These are phyloP conservation scores for Rhizophlyctis rosea DNA, from an alignment of 192 early-diverging fungal species.

Conservation along the genomic window DNA sequence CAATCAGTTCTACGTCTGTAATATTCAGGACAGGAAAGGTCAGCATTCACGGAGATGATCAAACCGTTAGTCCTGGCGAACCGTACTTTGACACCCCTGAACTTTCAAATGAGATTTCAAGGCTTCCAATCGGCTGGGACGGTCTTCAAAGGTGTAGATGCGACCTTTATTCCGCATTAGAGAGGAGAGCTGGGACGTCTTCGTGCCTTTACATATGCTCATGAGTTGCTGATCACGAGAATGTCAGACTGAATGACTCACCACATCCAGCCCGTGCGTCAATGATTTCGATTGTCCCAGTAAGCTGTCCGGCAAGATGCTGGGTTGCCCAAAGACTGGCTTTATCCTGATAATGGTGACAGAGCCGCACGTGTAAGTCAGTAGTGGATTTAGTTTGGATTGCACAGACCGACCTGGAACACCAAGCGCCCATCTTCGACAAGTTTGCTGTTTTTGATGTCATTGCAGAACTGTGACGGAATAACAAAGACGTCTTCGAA, in stretches of 20 bases:
- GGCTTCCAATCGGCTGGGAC: conserved; percentile 66
- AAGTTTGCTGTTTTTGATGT: conserved; percentile 36
- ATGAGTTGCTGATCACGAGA: too few relatives aligned
- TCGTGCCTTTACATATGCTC: conserved; percentile 63
- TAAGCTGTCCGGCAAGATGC: conserved; percentile 28
- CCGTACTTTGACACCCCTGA: conserved; percentile 67
- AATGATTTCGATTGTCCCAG: conserved; percentile 31
- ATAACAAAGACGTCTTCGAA: conserved; percentile 50
- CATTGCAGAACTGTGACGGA: conserved; percentile 30
- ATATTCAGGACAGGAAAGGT: conserved; percentile 11
- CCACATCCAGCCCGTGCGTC: conserved; percentile 51
- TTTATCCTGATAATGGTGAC: conserved; percentile 46
- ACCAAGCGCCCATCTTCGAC: conserved; percentile 43
- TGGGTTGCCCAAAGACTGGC: conserved; percentile 44
- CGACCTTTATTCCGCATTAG: conserved; percentile 75
- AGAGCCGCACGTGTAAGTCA: too few relatives aligned
- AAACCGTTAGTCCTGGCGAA: not conserved
- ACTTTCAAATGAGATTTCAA: conserved; percentile 62
- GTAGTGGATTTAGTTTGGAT: too few relatives aligned
- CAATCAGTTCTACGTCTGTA: conserved; percentile 30
- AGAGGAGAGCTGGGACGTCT: conserved; percentile 80
- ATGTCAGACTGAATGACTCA: conserved; percentile 25
- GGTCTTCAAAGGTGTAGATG: conserved; percentile 84
- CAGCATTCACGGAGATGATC: not conserved
- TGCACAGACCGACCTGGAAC: conserved; percentile 32